phyloP scores from a whole-genome alignment of 495 filamentous ascomycete species.

The Bacidia gigantensis region DNA sequence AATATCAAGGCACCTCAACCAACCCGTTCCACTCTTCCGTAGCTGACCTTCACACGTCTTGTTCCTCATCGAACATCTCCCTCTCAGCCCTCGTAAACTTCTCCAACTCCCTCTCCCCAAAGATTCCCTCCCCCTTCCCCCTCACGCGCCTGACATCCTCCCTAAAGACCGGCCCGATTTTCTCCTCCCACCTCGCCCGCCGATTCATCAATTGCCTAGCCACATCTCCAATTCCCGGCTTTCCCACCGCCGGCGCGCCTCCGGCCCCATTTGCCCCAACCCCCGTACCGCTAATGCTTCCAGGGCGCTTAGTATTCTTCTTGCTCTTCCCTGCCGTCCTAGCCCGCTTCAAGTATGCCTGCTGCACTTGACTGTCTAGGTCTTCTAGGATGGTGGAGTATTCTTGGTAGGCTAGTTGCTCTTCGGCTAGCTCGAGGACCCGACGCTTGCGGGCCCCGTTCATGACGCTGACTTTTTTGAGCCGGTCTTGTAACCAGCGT shows the following conservation, averaged over 20 bases:
- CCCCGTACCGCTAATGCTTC: slow-evolving; percentile 25
- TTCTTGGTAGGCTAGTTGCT: slow-evolving; percentile 88
- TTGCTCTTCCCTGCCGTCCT: slow-evolving; percentile 86
- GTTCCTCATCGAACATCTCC: slow-evolving; percentile 64
- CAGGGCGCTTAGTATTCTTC: slow-evolving; percentile 70
- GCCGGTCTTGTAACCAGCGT: slow-evolving; percentile 65
- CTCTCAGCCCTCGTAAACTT: slow-evolving; percentile 52
- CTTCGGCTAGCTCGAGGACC: slow-evolving; percentile 70
- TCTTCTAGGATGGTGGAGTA: slow-evolving; percentile 95
- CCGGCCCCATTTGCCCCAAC: slow-evolving; percentile 38
- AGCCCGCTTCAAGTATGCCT: slow-evolving; percentile 92
- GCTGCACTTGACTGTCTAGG: slow-evolving; percentile 87
- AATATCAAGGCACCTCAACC: background rate
- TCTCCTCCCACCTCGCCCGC: slow-evolving; percentile 70
- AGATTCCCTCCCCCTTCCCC: slow-evolving; percentile 45
- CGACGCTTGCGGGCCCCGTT: slow-evolving; percentile 85
- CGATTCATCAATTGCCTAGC: slow-evolving; percentile 84
- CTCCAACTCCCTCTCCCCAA: slow-evolving; percentile 42
- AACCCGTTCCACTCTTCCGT: background rate
- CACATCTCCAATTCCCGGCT: slow-evolving; percentile 80
- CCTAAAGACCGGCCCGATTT: slow-evolving; percentile 75
- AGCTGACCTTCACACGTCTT: slow-evolving; percentile 28
- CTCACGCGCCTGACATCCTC: slow-evolving; percentile 52
- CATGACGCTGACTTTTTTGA: slow-evolving; percentile 64
- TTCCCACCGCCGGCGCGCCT: slow-evolving; percentile 23